Evolutionary conservation across 306 rosid species (phyloP).

Genomic region (Begonia peltatifolia): DNA sequence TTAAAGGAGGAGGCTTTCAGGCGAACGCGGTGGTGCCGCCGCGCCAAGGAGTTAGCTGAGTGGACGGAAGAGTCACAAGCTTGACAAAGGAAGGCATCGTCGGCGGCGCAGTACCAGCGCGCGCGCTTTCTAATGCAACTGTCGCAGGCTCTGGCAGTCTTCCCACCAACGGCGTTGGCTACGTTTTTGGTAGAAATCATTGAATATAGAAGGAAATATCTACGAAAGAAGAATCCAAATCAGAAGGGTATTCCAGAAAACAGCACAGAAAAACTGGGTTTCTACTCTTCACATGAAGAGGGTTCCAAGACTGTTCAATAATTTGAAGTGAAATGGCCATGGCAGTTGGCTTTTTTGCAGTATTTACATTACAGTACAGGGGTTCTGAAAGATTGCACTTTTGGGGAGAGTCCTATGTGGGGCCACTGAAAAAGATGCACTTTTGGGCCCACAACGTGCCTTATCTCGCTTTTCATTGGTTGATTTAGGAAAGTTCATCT

Average conservation of each 20-base stretch:
- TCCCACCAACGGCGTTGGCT: constrained; percentile 53
- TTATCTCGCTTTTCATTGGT: constrained; percentile 54
- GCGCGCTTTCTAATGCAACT: constrained; percentile 81
- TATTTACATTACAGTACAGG: constrained; percentile 7
- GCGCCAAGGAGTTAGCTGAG: constrained; percentile 71
- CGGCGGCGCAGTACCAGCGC: constrained; percentile 94
- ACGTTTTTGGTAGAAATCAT: constrained; percentile 32
- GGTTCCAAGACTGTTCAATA: neutral
- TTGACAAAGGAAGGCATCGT: constrained; percentile 86
- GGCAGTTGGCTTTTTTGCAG: constrained; percentile 38
- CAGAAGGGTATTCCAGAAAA: neutral
- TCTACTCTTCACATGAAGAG: neutral
- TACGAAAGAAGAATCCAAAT: neutral
- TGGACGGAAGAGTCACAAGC: constrained; percentile 74
- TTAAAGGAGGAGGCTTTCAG: constrained; percentile 30
- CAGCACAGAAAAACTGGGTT: neutral
- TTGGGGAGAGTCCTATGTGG: constrained; percentile 8
- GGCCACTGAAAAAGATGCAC: constrained; percentile 3
- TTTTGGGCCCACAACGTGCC: constrained; percentile 34
- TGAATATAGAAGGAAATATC: neutral
- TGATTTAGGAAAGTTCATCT: constrained; percentile 28
- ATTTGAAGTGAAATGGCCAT: constrained; percentile 31
- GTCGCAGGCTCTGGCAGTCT: constrained; percentile 81
- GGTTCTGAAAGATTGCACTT: constrained; percentile 28
- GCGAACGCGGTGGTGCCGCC: constrained; percentile 58